Base-by-base conservation (phyloP, 129 eudicot genomes). In the Arctium minus region DNA sequence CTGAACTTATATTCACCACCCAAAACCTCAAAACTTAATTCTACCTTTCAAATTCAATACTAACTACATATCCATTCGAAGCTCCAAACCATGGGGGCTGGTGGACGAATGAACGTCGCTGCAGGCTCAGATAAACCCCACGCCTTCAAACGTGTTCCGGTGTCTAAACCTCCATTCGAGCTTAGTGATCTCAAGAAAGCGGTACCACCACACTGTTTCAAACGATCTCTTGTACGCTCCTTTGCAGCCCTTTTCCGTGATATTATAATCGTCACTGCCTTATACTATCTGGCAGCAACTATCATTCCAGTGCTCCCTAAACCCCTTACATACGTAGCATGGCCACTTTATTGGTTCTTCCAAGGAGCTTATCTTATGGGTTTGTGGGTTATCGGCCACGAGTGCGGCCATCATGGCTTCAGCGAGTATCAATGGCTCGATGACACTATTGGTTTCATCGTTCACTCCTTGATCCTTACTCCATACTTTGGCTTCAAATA, bases 151-250 rank as follows among this genome's bases (percentile, higher is more conserved):
- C 88, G 88, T 4, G 85, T 53, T 6, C 88, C 88, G 0, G 79
- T 77, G 13, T 72, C 73, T 6, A 82, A 78, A 29, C 88, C 88
- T 3, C 82, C 85, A 5, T 86, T 86, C 70, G 81, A 80, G 33
- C 79, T 86, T 4, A 73, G 86, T 3, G 88, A 86, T 36, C 69
- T 86, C 29, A 86, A 78, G 72, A 82, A 86, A 82, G 88, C 86
- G 1, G 78, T 86, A 4, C 88, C 88, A 18, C 86, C 88, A 5
- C 88, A 86, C 68, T 86, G 88, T 64, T 86, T 86, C 73, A 79
- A 77, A 2, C 86, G 86, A 17, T 77, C 83, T 22, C 86, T 86
- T n/a, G 9, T 67, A 1, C 83, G 79, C 72, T 86, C 89, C 0
- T 39, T 69, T 6, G 65, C 78, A 40, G 78, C 74, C 38, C 77